A percentile compares a stretch with the other conserved stretches of the same genome.
Conservation (phyloP, 2,329 filamentous ascomycete species). For the Fusarium pseudograminearum region DNA sequence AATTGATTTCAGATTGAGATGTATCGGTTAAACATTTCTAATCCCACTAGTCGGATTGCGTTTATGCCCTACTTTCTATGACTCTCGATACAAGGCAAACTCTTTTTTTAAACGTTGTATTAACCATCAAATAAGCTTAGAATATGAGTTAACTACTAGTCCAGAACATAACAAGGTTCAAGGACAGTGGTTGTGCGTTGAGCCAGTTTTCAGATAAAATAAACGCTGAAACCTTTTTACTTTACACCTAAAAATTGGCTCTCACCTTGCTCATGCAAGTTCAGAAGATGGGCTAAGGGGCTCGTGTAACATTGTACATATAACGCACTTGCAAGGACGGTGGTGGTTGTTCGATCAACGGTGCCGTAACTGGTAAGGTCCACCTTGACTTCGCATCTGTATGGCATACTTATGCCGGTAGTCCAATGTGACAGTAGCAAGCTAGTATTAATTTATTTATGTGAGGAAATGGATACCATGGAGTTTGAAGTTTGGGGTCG, state of each 20-base stretch:
- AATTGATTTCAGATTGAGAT: not conserved
- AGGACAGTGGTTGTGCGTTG: not conserved
- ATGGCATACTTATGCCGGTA: constrained; percentile 20
- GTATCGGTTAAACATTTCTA: not conserved
- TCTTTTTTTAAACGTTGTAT: no score
- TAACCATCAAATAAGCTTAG: not conserved
- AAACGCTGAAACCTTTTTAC: not conserved
- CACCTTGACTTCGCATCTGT: not conserved
- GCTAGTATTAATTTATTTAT: not conserved
- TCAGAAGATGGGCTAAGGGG: not conserved
- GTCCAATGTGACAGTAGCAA: constrained; percentile 19
- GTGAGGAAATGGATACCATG: not conserved
- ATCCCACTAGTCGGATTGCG: rapidly evolving
- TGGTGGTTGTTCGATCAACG: not conserved
- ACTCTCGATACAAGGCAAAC: no score
- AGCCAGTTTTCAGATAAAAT: not conserved
- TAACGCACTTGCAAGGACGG: not conserved
- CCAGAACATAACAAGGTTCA: not conserved
- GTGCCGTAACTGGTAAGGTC: not conserved
- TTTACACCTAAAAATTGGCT: not conserved
- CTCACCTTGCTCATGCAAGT: not conserved
- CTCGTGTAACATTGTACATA: not conserved
- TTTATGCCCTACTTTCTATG: no score
- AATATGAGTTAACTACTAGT: not conserved
- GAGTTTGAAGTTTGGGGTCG: constrained; percentile 16